phyloP scores from a whole-genome alignment of 164 flowering plant species.

The Echeveria elegans region DNA sequence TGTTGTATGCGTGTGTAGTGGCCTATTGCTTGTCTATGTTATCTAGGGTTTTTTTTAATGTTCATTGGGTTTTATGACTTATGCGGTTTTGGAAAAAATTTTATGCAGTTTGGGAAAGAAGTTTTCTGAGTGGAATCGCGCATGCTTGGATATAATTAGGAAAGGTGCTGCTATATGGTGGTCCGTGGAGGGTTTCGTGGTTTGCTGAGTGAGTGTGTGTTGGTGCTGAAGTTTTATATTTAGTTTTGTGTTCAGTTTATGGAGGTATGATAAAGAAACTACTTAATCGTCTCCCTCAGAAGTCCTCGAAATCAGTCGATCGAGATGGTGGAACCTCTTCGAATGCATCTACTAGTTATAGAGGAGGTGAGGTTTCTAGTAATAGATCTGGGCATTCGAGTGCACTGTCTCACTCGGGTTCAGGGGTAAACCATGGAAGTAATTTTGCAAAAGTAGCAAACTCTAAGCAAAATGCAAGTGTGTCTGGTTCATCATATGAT shows the following conservation, averaged over 20 bases:
- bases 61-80: background rate
- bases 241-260: background rate
- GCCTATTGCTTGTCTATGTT: background rate
- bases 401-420: background rate
- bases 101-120: background rate
- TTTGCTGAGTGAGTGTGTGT: background rate
- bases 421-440: background rate
- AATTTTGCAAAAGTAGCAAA: background rate
- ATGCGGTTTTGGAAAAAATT: background rate
- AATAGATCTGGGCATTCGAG: conserved; percentile 1
- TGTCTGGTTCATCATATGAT: background rate
- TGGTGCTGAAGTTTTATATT: background rate
- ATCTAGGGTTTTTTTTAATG: background rate
- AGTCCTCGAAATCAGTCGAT: conserved; percentile 1
- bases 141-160: background rate
- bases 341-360: conserved; percentile 6
- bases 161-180: background rate
- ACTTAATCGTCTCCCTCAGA: conserved; percentile 7
- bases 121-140: background rate
- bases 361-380: background rate
- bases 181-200: background rate
- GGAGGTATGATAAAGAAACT: conserved; percentile 8
- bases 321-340: conserved; percentile 1
- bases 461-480: background rate
- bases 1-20: background rate